Conservation (phyloP, 371 early-diverging fungal species). For the Zychaea mexicana region DNA sequence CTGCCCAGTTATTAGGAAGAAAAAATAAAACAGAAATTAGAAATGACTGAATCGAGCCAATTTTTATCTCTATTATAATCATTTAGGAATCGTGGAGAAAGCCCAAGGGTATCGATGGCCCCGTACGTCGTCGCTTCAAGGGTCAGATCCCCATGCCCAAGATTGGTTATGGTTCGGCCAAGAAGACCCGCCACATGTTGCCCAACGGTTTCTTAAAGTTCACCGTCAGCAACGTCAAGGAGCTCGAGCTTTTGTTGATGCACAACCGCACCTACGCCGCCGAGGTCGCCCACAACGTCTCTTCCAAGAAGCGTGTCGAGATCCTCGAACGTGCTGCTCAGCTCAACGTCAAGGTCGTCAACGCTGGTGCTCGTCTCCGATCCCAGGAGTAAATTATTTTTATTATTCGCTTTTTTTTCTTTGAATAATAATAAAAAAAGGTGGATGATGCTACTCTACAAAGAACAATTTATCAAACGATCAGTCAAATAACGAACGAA, state of each 20-base stretch:
- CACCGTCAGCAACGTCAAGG: conserved; percentile 89
- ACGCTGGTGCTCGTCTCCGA: conserved; percentile 93
- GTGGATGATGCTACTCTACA: conserved; percentile 1
- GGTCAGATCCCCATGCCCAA: conserved; percentile 98
- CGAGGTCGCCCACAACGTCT: conserved; percentile 97
- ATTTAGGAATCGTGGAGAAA: conserved; percentile 97
- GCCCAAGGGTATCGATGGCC: conserved; percentile 99
- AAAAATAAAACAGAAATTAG: not conserved
- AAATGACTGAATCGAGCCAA: too few relatives aligned
- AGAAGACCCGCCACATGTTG: conserved; percentile 91
- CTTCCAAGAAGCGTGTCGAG: conserved; percentile 93
- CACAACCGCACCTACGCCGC: conserved; percentile 98
- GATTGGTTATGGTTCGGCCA: conserved; percentile 97
- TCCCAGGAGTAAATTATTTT: conserved; percentile 70
- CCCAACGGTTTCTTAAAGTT: conserved; percentile 99
- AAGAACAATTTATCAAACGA: not conserved
- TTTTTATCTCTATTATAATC: too few relatives aligned
- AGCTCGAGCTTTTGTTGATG: conserved; percentile 95
- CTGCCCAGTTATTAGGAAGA: not conserved
- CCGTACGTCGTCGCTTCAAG: conserved; percentile 97
- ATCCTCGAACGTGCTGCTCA: conserved; percentile 97
- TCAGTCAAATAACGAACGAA: too few relatives aligned
- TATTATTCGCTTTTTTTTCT: not conserved
- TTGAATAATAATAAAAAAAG: not conserved
- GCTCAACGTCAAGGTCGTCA: conserved; percentile 96